A percentile compares a stretch with the other conserved stretches of the same genome.
phyloP scores from a whole-genome alignment of 2,329 filamentous ascomycete species.

The Trichoderma breve region DNA sequence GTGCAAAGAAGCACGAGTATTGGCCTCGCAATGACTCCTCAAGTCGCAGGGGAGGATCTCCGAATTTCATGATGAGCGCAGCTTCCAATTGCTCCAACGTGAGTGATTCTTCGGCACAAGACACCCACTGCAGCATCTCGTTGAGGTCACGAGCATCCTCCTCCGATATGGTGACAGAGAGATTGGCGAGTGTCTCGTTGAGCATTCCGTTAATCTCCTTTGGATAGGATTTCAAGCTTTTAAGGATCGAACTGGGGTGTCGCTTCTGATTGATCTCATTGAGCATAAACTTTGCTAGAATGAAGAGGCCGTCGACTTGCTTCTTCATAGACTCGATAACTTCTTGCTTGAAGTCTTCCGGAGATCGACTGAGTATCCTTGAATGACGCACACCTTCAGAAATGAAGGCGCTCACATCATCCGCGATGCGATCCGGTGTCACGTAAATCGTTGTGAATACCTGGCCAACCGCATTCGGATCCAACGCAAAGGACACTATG shows the following conservation, averaged over 20 bases:
- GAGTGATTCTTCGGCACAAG: slow-evolving; percentile 44
- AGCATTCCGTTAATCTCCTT: slow-evolving; percentile 45
- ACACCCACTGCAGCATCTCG: slow-evolving; percentile 46
- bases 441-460: slow-evolving; percentile 42
- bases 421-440: slow-evolving; percentile 41
- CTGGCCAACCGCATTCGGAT: slow-evolving; percentile 32
- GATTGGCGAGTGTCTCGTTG: slow-evolving; percentile 40
- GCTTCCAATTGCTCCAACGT: slow-evolving; percentile 45
- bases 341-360: slow-evolving; percentile 35
- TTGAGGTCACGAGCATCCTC: slow-evolving; percentile 44
- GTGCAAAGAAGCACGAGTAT: slow-evolving; percentile 47
- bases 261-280: slow-evolving; percentile 47
- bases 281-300: slow-evolving; percentile 50
- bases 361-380: slow-evolving; percentile 36
- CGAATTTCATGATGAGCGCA: slow-evolving; percentile 42
- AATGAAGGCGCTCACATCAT: slow-evolving; percentile 45
- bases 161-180: slow-evolving; percentile 39
- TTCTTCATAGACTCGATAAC: slow-evolving; percentile 41
- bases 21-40: slow-evolving; percentile 45
- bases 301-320: slow-evolving; percentile 48
- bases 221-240: slow-evolving; percentile 45
- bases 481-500: slow-evolving; percentile 34
- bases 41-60: slow-evolving; percentile 40
- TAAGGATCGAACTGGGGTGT: slow-evolving; percentile 44
- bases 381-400: slow-evolving; percentile 40